These are phyloP conservation scores for Albizia julibrissin DNA, from an alignment of 306 rosid species.

Conservation along the genomic window DNA sequence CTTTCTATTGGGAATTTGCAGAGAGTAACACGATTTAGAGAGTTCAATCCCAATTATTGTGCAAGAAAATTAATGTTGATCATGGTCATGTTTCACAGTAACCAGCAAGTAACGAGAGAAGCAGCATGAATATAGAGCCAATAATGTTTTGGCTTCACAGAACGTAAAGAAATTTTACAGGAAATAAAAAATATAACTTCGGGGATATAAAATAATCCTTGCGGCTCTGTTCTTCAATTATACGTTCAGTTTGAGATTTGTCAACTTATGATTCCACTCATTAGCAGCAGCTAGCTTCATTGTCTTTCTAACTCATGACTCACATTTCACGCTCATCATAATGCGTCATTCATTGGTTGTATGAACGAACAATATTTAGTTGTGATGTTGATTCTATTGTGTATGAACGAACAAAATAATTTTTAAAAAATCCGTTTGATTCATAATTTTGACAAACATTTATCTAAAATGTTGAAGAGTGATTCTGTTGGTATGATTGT, in stretches of 20 bases:
- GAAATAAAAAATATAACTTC: too few species aligned
- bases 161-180: too few species aligned
- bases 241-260: not conserved
- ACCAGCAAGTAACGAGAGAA: too few species aligned
- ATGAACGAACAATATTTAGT: not conserved
- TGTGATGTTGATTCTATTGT: not conserved
- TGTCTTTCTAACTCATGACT: not conserved
- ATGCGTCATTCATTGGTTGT: not conserved
- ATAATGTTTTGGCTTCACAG: not conserved
- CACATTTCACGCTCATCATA: not conserved
- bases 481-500: too few species aligned
- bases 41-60: not conserved
- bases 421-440: too few species aligned
- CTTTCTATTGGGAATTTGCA: not conserved
- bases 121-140: not conserved
- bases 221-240: too few species aligned
- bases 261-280: not conserved
- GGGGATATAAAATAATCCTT: too few species aligned
- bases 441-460: too few species aligned
- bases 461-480: too few species aligned
- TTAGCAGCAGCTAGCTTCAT: not conserved
- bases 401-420: not conserved
- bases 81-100: not conserved
- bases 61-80: not conserved
- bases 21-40: not conserved